Evolutionary conservation across 2,329 filamentous ascomycete genomes (phyloP).

Genomic region (Ophiostoma ips): DNA sequence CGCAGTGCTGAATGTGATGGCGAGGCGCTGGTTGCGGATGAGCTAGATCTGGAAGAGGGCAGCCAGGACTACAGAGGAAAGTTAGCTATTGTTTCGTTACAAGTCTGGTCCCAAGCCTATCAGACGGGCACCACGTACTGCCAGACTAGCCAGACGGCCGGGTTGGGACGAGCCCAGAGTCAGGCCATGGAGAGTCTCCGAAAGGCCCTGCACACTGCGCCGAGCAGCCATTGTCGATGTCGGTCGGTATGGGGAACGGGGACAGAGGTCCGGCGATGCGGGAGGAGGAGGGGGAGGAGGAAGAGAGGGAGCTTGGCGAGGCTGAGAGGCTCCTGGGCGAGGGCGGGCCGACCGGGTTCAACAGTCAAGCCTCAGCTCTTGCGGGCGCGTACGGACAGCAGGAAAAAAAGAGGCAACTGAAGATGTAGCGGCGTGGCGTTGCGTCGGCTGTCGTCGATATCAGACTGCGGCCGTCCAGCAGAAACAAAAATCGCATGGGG

Average conservation of each 20-base stretch:
- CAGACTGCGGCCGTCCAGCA: neutral
- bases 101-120: neutral
- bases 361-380: too few relatives aligned
- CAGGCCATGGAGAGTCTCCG: conserved; percentile 9
- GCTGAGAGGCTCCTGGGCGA: neutral
- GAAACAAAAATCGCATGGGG: neutral
- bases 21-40: neutral
- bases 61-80: neutral
- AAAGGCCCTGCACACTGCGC: conserved; percentile 8
- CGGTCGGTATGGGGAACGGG: too few relatives aligned
- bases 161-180: neutral
- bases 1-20: neutral
- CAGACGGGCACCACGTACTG: neutral
- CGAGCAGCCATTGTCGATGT: conserved; percentile 11
- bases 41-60: neutral
- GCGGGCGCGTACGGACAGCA: neutral
- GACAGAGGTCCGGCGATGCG: neutral
- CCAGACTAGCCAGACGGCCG: neutral
- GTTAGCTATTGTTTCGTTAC: neutral
- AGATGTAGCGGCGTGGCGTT: neutral
- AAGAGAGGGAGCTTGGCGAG: too few relatives aligned
- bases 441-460: neutral
- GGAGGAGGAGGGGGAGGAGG: neutral
- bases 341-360: neutral
- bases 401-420: neutral